Conservation (phyloP, 2,329 filamentous ascomycete genomes). For the Coleophoma eucalyptorum region DNA sequence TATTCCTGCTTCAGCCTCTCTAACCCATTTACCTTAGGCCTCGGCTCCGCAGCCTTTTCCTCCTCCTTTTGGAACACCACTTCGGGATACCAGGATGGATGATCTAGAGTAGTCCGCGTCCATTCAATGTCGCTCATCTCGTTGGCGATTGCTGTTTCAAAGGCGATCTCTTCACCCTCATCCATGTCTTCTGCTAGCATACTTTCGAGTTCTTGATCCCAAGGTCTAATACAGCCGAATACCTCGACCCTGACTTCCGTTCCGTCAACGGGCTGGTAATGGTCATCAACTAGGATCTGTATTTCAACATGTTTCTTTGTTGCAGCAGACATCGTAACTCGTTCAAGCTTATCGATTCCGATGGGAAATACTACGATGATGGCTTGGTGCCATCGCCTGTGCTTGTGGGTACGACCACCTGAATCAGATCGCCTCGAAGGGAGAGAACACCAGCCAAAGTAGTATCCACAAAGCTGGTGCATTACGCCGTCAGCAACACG, state of each 20-base stretch:
- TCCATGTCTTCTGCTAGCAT: too few relatives aligned
- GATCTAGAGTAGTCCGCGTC: too few relatives aligned
- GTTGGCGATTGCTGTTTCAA: too few relatives aligned
- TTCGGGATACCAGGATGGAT: too few relatives aligned
- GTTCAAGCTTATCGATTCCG: slow-evolving; percentile 28
- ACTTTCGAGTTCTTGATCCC: too few relatives aligned
- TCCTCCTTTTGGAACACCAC: slow-evolving; percentile 16
- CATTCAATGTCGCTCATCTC: too few relatives aligned
- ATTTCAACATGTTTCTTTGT: slow-evolving; percentile 46
- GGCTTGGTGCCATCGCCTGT: slow-evolving; percentile 50
- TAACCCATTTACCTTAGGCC: slow-evolving; percentile 37
- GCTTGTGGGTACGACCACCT: slow-evolving; percentile 12
- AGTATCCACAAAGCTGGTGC: slow-evolving; percentile 54
- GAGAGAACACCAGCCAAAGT: slow-evolving; percentile 58
- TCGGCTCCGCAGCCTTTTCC: slow-evolving; percentile 21
- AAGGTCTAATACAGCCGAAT: too few relatives aligned
- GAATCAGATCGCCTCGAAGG: slow-evolving; percentile 27
- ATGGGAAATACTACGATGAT: slow-evolving; percentile 54
- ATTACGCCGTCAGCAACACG: slow-evolving; percentile 48
- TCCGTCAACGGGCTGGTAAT: too few relatives aligned
- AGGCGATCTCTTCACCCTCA: too few relatives aligned
- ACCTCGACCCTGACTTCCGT: too few relatives aligned
- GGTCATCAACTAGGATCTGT: slow-evolving; percentile 47
- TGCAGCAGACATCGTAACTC: slow-evolving; percentile 32
- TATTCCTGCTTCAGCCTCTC: slow-evolving; percentile 35